Evolutionary conservation across 2,329 filamentous ascomycete genomes (phyloP), one percentile per base, ranked within the genome.

Genomic region (Didymosphaeria variabile): DNA sequence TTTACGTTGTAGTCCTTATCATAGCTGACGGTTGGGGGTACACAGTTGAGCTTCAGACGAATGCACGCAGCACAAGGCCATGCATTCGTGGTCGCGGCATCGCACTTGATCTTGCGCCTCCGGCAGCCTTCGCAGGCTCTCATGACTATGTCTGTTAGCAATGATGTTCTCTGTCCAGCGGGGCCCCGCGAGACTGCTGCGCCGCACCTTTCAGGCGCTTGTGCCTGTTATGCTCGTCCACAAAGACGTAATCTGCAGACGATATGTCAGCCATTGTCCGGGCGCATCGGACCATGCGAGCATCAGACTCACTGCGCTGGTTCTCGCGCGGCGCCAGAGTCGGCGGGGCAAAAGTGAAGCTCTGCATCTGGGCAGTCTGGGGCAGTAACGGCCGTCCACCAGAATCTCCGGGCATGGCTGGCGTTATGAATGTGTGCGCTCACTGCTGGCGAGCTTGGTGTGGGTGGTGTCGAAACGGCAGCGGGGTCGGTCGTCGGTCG

Each of bases 141-240:
- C 93, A 97, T 97, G 55, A 97, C 94, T 96, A 61, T 54, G 19
- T 29, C 40, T 55, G 63, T 78, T 65, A 78, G 74, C 66, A 68
- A 19, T 42, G 53, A 50, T 52, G 57, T 36, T 21, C 19, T 47
- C 23, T 38, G 29, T 12, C 29, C 29, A 23, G 36, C 26, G 34
- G 32, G 53, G 45, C 5, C 17, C 42, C 50, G 62, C 38, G 55
- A 51, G 46, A n/a, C n/a, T 51, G 54, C 45, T 44, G 54, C 42
- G 54, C 45, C 78, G 63, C 87, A 95, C 93, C 93, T 86, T 98
- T 98, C 65, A 98, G 83, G 71, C 94, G 88, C 81, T 98, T 98
- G 81, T 98, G 95, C 66, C 95, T 91, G 82, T 98, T 98, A 80
- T 98, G 95, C 79, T 98, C 94, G 79, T 98, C 94, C 60, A 98